These are phyloP conservation scores for Euphorbia celastroides DNA, from an alignment of 441 rosid species.

Conservation along the genomic window DNA sequence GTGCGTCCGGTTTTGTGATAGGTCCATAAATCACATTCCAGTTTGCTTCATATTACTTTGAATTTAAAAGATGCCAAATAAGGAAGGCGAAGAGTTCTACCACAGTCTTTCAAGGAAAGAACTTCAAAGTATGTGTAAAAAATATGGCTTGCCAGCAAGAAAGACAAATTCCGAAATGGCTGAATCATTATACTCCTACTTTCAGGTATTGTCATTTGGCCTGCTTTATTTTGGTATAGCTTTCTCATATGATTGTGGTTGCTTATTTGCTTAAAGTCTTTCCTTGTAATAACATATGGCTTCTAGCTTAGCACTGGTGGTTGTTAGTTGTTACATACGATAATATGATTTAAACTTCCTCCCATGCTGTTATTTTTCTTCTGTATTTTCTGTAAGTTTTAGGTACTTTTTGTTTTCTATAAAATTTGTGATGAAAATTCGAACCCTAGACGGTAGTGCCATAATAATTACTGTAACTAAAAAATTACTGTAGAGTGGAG, in stretches of 20 bases:
- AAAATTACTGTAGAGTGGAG: not conserved
- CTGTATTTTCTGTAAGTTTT: not conserved
- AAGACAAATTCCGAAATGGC: constrained; percentile 63
- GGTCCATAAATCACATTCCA: not conserved
- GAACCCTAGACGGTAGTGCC: not conserved
- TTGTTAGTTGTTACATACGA: not conserved
- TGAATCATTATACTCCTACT: constrained; percentile 40
- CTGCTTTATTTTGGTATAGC: not conserved
- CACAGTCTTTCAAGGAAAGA: constrained; percentile 56
- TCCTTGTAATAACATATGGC: not conserved
- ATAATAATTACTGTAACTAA: not conserved
- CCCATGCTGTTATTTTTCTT: not conserved
- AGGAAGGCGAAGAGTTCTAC: constrained; percentile 36
- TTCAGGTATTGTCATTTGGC: constrained; percentile 32
- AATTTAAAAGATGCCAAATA: constrained; percentile 43
- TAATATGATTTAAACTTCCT: not conserved
- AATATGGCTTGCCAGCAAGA: constrained; percentile 61
- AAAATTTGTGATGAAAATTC: not conserved
- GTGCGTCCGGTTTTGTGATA: not conserved
- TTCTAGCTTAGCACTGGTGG: not conserved
- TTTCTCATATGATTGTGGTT: not conserved
- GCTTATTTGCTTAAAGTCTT: not conserved
- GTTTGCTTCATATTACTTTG: constrained; percentile 10
- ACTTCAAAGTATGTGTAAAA: constrained; percentile 67
- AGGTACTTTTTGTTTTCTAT: not conserved